Base-by-base conservation (phyloP, 768 basidiomycete genomes). In the Exsudoporus frostii region DNA sequence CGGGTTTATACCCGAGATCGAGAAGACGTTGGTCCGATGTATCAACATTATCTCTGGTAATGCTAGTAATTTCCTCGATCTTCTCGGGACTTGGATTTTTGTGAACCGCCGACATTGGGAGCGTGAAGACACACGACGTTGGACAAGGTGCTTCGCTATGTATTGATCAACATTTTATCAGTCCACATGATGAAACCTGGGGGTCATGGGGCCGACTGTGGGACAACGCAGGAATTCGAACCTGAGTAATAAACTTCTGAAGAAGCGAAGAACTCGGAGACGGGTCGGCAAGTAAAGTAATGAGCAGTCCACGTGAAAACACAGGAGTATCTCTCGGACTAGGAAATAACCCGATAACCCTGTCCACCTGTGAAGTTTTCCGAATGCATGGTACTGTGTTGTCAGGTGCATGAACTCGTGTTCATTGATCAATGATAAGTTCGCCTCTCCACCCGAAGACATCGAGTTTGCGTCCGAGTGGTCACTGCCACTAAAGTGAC, bases 1-100 rank as follows among this genome's bases (percentile, higher is more conserved):
- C 77, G 45, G 76, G 73, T 58, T 74, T 76, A 61, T 83, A 82
- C 10, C 81, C 82, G 17, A 83, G 74, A 39, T 79, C 76, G 41
- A 74, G 70, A 47, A 80, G 68, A 27, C 78, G 73, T 55, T 71
- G 65, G 65, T 83, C 76, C 20, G 63, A 67, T 36, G 29, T 19
- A 24, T 54, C 54, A 1, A 30, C 49, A 33, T 56, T 37, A 33
- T 45, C 57, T 20, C 33, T 55, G 7, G 42, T 24, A 10, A 25
- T 19, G 3, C 19, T 25, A 20, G 30, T 40, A 29, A 51, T 37
- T 5, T 51, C 58, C 40, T 69, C 54, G 37, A 46, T 51, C 50
- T 54, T 62, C 42, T 57, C 53, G 2, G 47, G 42, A n/a, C n/a
- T 48, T 39, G 57, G 8, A 15, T 30, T 40, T 38, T 49, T 22